Conservation (phyloP, 148 eudicot species). For the Rhododendron ferrugineum region DNA sequence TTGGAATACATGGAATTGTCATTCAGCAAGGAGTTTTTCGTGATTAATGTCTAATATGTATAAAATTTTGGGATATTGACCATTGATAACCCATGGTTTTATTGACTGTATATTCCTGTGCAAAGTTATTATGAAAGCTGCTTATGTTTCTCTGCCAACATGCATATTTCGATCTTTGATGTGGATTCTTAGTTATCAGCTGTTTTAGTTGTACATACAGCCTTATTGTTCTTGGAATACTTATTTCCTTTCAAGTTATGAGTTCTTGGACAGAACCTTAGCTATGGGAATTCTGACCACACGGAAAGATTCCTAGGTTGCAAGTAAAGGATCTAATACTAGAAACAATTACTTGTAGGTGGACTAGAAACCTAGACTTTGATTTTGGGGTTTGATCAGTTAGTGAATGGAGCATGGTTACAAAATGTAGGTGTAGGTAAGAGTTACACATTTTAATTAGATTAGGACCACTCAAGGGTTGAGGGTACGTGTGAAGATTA, state of each 20-base stretch:
- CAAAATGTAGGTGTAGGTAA: not conserved
- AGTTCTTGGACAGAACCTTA: not conserved
- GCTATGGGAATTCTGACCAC: not conserved
- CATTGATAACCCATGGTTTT: not conserved
- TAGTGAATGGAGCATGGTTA: not conserved
- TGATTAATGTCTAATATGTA: not conserved
- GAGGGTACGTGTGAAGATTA: not conserved
- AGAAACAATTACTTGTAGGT: not conserved
- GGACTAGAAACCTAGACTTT: not conserved
- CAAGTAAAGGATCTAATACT: not conserved
- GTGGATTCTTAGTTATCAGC: not conserved
- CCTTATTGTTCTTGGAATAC: not conserved
- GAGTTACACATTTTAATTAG: not conserved
- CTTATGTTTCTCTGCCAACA: not conserved
- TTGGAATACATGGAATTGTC: not conserved
- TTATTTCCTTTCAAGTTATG: not conserved
- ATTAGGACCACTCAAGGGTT: not conserved
- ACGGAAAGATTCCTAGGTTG: not conserved
- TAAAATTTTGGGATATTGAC: not conserved
- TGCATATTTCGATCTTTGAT: not conserved
- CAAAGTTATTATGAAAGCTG: not conserved
- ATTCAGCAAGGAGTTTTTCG: not conserved
- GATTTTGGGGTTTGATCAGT: not conserved
- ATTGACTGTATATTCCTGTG: not conserved
- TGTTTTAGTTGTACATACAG: not conserved